Conservation (phyloP, 176 grass and related monocot genomes). For the Urochloa ruziziensis region DNA sequence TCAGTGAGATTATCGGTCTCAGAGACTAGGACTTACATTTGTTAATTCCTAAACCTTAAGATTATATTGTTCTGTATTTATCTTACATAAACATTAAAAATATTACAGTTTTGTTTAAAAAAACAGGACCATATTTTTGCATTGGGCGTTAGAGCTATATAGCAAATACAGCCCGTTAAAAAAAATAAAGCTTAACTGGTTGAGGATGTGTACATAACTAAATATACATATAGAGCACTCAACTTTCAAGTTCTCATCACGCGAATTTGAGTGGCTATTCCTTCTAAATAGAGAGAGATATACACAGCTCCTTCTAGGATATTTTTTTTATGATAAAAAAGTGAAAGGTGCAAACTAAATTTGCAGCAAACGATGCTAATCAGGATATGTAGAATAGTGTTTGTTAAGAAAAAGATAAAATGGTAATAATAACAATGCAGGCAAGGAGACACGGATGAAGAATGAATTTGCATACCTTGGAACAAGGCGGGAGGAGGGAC, state of each 20-base stretch:
- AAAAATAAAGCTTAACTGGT: neutral
- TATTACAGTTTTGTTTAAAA: neutral
- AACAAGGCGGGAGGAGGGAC: slow-evolving; percentile 64
- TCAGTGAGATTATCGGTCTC: too few relatives aligned
- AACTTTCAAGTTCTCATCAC: neutral
- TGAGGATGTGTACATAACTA: neutral
- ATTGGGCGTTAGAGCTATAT: neutral
- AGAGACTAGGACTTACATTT: too few relatives aligned
- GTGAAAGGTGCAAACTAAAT: neutral
- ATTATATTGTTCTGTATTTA: neutral
- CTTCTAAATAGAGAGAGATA: neutral
- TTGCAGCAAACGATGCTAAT: neutral
- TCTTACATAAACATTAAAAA: neutral
- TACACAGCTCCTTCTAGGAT: too few relatives aligned
- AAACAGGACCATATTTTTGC: neutral
- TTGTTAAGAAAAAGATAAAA: neutral
- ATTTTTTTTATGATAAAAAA: neutral
- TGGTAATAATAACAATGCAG: neutral
- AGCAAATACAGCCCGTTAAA: neutral
- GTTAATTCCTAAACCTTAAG: too few relatives aligned
- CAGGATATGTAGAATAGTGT: neutral
- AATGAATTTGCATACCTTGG: slow-evolving; percentile 57
- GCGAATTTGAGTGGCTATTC: neutral
- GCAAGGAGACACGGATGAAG: neutral
- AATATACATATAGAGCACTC: neutral